A percentile compares a stretch with the other conserved stretches of the same genome.
Conservation (phyloP, 345 rosid genomes). For the Lagerstroemia speciosa region DNA sequence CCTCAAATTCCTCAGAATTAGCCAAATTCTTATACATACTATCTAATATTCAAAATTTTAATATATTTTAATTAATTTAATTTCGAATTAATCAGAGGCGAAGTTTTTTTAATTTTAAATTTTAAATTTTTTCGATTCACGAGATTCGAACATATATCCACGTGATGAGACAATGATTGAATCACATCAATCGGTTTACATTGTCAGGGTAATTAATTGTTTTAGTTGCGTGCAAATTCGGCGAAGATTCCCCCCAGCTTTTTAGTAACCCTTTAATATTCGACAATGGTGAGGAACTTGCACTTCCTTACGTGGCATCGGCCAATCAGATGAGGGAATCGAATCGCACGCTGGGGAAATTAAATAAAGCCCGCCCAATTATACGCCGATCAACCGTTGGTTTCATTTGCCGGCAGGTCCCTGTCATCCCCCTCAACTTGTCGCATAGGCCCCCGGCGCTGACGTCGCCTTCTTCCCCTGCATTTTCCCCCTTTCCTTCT, state of each 20-base stretch:
- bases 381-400: not conserved
- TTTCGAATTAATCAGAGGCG: too few relatives aligned
- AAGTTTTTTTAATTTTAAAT: too few relatives aligned
- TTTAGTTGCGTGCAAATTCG: not conserved
- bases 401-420: constrained; percentile 1
- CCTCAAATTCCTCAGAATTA: not conserved
- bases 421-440: not conserved
- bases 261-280: too few relatives aligned
- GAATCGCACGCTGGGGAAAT: not conserved
- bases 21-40: too few relatives aligned
- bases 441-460: too few relatives aligned
- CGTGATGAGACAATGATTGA: too few relatives aligned
- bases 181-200: too few relatives aligned
- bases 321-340: not conserved
- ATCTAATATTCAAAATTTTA: too few relatives aligned
- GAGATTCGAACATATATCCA: too few relatives aligned
- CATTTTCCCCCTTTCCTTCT: not conserved
- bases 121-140: too few relatives aligned
- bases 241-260: not conserved
- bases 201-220: not conserved
- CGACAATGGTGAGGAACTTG: too few relatives aligned
- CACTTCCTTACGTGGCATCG: not conserved
- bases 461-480: not conserved
- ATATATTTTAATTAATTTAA: too few relatives aligned
- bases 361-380: not conserved